A percentile compares a stretch with the other conserved stretches of the same genome.
phyloP scores from a whole-genome alignment of 1,284 basidiomycete genomes.

The Cutaneotrichosporon spelunceum region DNA sequence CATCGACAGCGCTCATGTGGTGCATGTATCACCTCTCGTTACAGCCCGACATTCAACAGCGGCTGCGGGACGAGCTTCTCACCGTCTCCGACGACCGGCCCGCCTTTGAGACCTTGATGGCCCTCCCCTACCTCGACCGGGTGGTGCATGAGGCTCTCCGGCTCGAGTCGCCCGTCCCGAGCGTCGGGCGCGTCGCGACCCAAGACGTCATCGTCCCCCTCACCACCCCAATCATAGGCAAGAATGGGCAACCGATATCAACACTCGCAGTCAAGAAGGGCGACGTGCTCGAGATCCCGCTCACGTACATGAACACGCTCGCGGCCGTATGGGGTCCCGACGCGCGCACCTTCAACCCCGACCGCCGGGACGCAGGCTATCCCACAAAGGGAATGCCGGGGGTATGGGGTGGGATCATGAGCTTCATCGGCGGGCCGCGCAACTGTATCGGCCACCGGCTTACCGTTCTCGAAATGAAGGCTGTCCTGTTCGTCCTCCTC shows the following conservation, averaged over 20 bases:
- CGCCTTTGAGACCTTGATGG: constrained; percentile 40
- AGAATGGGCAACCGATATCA: constrained; percentile 49
- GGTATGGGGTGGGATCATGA: constrained; percentile 63
- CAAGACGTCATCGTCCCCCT: constrained; percentile 63
- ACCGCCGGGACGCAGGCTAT: constrained; percentile 37
- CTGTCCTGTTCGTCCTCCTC: constrained; percentile 49
- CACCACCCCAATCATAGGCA: constrained; percentile 45
- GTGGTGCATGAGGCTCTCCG: constrained; percentile 68
- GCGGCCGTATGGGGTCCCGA: constrained; percentile 65
- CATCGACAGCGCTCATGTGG: constrained; percentile 68
- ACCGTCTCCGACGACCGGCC: constrained; percentile 46
- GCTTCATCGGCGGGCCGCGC: constrained; percentile 65
- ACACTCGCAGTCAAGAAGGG: constrained; percentile 40
- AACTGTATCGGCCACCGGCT: constrained; percentile 71
- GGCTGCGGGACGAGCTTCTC: constrained; percentile 59
- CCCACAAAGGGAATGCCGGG: constrained; percentile 56
- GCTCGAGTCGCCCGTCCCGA: constrained; percentile 63
- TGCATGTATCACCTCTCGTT: constrained; percentile 64
- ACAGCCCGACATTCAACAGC: constrained; percentile 57
- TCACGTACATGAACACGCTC: constrained; percentile 60
- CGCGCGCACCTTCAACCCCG: constrained; percentile 59
- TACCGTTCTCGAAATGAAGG: constrained; percentile 59
- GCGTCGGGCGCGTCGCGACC: constrained; percentile 61
- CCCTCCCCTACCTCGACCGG: constrained; percentile 59
- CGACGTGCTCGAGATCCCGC: constrained; percentile 43